These are phyloP conservation scores for Diplodia sapinea DNA, from an alignment of 2,329 filamentous ascomycete species.

Conservation along the genomic window DNA sequence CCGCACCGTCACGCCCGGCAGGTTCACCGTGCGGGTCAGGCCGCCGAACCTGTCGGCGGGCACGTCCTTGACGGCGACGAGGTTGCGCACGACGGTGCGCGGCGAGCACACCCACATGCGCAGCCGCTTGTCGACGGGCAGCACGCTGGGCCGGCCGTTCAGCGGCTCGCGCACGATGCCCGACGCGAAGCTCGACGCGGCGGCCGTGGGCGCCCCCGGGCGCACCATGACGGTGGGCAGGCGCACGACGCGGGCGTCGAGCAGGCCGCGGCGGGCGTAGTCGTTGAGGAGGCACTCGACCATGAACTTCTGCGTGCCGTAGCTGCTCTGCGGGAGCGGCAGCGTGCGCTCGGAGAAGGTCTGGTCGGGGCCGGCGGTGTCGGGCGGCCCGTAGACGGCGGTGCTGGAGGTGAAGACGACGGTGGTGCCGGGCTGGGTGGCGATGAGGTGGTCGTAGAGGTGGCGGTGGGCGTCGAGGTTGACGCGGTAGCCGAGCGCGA, in stretches of 20 bases:
- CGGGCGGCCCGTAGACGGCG: conserved; percentile 62
- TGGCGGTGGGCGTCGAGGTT: conserved; percentile 63
- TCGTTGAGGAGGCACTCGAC: conserved; percentile 66
- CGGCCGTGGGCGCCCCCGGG: conserved; percentile 61
- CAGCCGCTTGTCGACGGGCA: conserved; percentile 56
- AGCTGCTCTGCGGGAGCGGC: conserved; percentile 64
- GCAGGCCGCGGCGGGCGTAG: conserved; percentile 61
- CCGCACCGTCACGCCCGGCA: conserved; percentile 58
- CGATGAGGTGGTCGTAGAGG: conserved; percentile 58
- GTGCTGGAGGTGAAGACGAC: conserved; percentile 64
- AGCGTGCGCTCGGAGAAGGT: conserved; percentile 44
- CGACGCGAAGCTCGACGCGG: conserved; percentile 65
- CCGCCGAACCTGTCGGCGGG: conserved; percentile 52
- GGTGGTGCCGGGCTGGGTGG: conserved; percentile 56
- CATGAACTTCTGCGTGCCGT: conserved; percentile 65
- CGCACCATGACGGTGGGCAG: conserved; percentile 66
- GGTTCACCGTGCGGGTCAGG: conserved; percentile 55
- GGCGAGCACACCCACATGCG: conserved; percentile 63
- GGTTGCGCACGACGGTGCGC: conserved; percentile 58
- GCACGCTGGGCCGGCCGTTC: conserved; percentile 54
- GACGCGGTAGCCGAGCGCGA: conserved; percentile 61
- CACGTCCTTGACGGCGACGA: conserved; percentile 57
- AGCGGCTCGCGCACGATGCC: conserved; percentile 68
- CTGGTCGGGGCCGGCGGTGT: conserved; percentile 47
- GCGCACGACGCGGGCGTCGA: conserved; percentile 62